Evolutionary conservation across 2,329 filamentous ascomycete species (phyloP).

Genomic region (Penicillium glabrum): DNA sequence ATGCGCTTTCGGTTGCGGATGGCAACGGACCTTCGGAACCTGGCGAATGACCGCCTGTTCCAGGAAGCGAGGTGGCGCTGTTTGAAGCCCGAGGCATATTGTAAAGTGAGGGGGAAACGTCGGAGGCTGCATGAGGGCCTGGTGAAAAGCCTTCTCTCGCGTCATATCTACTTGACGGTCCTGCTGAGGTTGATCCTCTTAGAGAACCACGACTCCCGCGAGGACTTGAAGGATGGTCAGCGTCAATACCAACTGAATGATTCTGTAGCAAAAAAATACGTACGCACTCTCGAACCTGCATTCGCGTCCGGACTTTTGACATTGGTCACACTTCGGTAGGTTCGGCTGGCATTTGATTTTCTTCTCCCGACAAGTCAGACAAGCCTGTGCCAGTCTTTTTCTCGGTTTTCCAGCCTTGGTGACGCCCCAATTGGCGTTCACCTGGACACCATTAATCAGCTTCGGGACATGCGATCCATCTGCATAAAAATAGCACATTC

Average conservation of each 20-base stretch:
- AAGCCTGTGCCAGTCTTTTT: constrained; percentile 89
- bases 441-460: constrained; percentile 78
- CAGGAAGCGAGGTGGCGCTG: constrained; percentile 31
- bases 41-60: constrained; percentile 32
- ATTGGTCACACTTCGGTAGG: constrained; percentile 83
- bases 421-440: constrained; percentile 90
- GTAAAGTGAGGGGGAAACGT: constrained; percentile 28
- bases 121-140: constrained; percentile 17
- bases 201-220: constrained; percentile 33
- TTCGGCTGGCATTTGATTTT: constrained; percentile 97
- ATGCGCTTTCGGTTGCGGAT: constrained; percentile 24
- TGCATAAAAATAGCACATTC: constrained; percentile 81
- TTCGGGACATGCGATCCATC: constrained; percentile 81
- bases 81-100: constrained; percentile 30
- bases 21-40: constrained; percentile 30
- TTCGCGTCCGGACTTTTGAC: constrained; percentile 82
- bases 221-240: constrained; percentile 25
- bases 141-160: constrained; percentile 20
- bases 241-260: neutral
- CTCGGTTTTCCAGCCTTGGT: constrained; percentile 92
- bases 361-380: constrained; percentile 89
- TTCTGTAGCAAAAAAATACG: constrained; percentile 43
- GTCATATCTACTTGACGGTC: constrained; percentile 21
- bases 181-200: constrained; percentile 23
- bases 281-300: constrained; percentile 87